Conservation (phyloP, 2,329 filamentous ascomycete genomes). For the Celoporthe dispersa region DNA sequence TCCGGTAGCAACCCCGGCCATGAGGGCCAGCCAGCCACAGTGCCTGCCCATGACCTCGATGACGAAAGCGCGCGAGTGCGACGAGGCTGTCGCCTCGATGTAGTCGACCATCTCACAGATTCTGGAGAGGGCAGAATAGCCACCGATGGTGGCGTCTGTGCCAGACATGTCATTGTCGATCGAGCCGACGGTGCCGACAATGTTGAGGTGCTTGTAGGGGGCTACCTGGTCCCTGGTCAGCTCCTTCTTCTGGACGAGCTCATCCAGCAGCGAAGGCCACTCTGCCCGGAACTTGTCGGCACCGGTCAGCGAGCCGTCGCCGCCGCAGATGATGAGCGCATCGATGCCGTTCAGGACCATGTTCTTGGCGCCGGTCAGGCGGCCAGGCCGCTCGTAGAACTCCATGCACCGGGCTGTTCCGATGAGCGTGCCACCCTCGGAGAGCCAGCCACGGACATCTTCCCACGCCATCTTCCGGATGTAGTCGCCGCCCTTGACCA, state of each 20-base stretch:
- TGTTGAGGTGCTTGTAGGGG: slow-evolving; percentile 87
- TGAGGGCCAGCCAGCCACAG: slow-evolving; percentile 95
- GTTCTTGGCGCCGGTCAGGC: slow-evolving; percentile 88
- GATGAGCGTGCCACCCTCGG: slow-evolving; percentile 93
- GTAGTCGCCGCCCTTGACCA: slow-evolving; percentile 86
- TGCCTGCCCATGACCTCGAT: slow-evolving; percentile 98
- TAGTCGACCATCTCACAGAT: slow-evolving; percentile 97
- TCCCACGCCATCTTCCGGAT: slow-evolving; percentile 91
- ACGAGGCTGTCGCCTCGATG: slow-evolving; percentile 92
- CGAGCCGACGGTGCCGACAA: slow-evolving; percentile 92
- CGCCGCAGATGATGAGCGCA: slow-evolving; percentile 93
- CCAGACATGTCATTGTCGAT: slow-evolving; percentile 99
- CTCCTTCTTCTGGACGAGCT: slow-evolving; percentile 77
- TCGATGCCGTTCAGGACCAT: slow-evolving; percentile 93
- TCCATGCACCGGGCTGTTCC: slow-evolving; percentile 91
- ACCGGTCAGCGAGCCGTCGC: slow-evolving; percentile 94
- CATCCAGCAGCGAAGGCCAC: slow-evolving; percentile 85
- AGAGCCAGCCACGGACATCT: slow-evolving; percentile 91
- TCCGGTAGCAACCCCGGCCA: slow-evolving; percentile 92
- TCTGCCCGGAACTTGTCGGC: slow-evolving; percentile 91
- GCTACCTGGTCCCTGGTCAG: slow-evolving; percentile 72
- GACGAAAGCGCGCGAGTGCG: slow-evolving; percentile 94
- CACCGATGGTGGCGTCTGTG: slow-evolving; percentile 96
- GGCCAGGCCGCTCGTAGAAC: slow-evolving; percentile 87
- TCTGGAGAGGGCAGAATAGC: slow-evolving; percentile 88